These are phyloP conservation scores for Arachnopeziza araneosa DNA, from an alignment of 2,329 filamentous ascomycete species.

Conservation along the genomic window DNA sequence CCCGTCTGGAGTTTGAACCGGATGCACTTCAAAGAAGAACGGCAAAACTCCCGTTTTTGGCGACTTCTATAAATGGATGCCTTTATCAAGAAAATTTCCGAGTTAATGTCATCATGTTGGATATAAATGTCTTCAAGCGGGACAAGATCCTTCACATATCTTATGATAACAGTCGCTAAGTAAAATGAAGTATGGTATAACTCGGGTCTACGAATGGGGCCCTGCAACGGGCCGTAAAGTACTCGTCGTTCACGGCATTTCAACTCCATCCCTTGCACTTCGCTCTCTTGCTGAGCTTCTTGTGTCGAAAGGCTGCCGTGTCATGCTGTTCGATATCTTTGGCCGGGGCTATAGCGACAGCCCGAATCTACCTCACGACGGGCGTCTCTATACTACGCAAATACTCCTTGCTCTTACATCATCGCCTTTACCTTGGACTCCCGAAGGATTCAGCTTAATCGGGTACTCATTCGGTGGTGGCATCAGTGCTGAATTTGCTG, in stretches of 20 bases:
- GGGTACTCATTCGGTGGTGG: slow-evolving; percentile 80
- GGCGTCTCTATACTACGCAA: slow-evolving; percentile 58
- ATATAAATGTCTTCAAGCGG: not conserved
- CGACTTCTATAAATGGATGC: not conserved
- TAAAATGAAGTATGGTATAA: slow-evolving; percentile 50
- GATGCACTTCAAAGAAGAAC: no score
- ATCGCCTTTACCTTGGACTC: slow-evolving; percentile 51
- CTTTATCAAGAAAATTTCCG: not conserved
- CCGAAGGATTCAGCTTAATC: slow-evolving; percentile 57
- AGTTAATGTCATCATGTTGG: not conserved
- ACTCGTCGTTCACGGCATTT: slow-evolving; percentile 74
- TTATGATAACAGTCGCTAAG: not conserved
- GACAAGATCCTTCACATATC: no score
- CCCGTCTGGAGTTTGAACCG: no score
- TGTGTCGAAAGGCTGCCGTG: slow-evolving; percentile 61
- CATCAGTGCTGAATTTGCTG: slow-evolving; percentile 63
- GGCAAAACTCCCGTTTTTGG: not conserved
- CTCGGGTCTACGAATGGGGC: slow-evolving; percentile 77
- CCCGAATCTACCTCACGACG: slow-evolving; percentile 51
- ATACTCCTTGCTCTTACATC: slow-evolving; percentile 61
- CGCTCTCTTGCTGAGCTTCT: slow-evolving; percentile 61
- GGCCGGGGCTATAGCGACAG: slow-evolving; percentile 74
- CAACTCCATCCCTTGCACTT: slow-evolving; percentile 67
- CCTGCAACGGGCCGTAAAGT: slow-evolving; percentile 66
- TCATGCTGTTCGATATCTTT: slow-evolving; percentile 75